Percentiles rank a stretch among this genome's conserved stretches.
Evolutionary conservation across 495 filamentous ascomycete genomes (phyloP).

Genomic region (Jackrogersella multiformis): DNA sequence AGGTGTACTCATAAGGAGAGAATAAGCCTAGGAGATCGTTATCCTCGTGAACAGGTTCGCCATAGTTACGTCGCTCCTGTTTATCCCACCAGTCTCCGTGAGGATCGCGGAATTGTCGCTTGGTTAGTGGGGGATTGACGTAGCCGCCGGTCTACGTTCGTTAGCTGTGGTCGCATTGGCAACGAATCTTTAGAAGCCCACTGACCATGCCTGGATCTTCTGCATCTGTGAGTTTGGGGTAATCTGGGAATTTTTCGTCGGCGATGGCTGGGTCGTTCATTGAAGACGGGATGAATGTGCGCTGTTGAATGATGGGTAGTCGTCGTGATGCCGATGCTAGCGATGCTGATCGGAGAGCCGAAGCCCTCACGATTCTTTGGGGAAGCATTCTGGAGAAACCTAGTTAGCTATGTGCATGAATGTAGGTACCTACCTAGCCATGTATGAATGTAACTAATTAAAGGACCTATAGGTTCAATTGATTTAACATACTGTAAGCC

Average conservation of each 20-base stretch:
- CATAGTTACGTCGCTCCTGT: conserved; percentile 94
- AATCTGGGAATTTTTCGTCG: conserved; percentile 61
- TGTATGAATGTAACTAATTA: no score
- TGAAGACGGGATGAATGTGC: conserved; percentile 58
- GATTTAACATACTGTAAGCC: conserved; percentile 40
- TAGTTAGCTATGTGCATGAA: background rate
- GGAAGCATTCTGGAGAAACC: conserved; percentile 68
- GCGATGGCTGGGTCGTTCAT: conserved; percentile 51
- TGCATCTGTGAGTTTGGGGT: conserved; percentile 63
- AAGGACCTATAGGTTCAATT: conserved; percentile 1
- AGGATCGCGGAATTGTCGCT: conserved; percentile 90
- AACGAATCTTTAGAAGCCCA: conserved; percentile 15
- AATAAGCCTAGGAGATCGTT: conserved; percentile 95
- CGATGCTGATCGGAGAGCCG: conserved; percentile 62
- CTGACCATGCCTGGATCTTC: conserved; percentile 81
- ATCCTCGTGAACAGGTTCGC: conserved; percentile 96
- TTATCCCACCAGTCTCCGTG: conserved; percentile 97
- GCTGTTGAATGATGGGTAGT: conserved; percentile 59
- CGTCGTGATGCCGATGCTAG: conserved; percentile 54
- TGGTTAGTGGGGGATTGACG: conserved; percentile 82
- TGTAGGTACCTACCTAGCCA: no score
- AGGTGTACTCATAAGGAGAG: conserved; percentile 87
- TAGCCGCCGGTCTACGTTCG: conserved; percentile 85
- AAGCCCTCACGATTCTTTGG: conserved; percentile 64
- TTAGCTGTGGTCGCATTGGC: conserved; percentile 34